These are phyloP conservation scores for Penicillium canariense DNA, from an alignment of 495 filamentous ascomycete genomes.

Conservation along the genomic window DNA sequence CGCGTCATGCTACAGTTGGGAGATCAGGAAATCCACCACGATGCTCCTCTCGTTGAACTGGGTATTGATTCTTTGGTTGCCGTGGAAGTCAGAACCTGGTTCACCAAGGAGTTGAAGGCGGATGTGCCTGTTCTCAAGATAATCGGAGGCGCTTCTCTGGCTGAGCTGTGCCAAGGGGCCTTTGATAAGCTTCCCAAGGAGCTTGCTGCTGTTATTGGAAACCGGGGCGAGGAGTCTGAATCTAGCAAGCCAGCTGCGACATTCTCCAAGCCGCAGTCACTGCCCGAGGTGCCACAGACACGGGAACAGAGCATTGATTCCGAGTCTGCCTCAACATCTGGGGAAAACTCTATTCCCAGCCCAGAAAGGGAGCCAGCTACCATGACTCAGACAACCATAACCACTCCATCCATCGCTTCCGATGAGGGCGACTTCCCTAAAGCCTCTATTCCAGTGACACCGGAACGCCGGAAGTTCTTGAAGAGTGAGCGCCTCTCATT, in stretches of 20 bases:
- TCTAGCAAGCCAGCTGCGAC: too few relatives aligned
- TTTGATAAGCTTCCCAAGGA: conserved; percentile 1
- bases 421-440: too few relatives aligned
- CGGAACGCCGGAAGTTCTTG: neutral
- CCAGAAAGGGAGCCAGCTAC: too few relatives aligned
- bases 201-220: neutral
- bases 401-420: neutral
- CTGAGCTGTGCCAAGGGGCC: neutral
- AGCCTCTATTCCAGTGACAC: too few relatives aligned
- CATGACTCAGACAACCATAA: too few relatives aligned
- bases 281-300: too few relatives aligned
- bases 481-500: conserved; percentile 4
- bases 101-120: conserved; percentile 35
- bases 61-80: conserved; percentile 39
- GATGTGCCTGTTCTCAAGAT: conserved; percentile 55
- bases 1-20: conserved; percentile 5
- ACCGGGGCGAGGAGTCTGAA: too few relatives aligned
- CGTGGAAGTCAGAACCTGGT: conserved; percentile 36
- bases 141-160: conserved; percentile 27
- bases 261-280: too few relatives aligned
- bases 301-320: too few relatives aligned
- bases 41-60: conserved; percentile 22
- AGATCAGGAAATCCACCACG: neutral
- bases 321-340: too few relatives aligned
- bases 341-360: too few relatives aligned